Conservation (phyloP, 179 eudicot species). For the Spergularia azorica region DNA sequence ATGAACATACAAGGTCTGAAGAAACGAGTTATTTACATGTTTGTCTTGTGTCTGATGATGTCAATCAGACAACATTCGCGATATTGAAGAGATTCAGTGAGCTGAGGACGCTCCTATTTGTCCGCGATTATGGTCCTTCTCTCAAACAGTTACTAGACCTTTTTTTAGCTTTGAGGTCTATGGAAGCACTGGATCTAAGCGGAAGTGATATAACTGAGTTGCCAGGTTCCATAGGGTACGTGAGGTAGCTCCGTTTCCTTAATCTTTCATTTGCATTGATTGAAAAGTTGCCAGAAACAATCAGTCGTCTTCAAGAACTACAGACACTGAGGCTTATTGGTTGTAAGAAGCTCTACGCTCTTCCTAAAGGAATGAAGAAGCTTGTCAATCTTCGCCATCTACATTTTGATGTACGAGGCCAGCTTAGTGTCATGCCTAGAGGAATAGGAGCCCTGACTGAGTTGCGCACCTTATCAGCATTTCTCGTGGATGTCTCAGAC, state of each 20-base stretch:
- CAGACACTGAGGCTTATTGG: conserved; percentile 18
- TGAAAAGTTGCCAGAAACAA: conserved; percentile 16
- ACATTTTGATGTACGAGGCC: conserved; percentile 10
- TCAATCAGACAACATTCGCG: background rate
- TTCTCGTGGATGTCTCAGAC: conserved; percentile 18
- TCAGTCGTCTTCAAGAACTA: background rate
- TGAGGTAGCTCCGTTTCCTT: background rate
- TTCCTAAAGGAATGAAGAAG: conserved; percentile 17
- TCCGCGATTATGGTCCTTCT: background rate
- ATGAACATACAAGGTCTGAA: background rate
- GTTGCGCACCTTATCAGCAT: conserved; percentile 16
- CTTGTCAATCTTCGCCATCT: conserved; percentile 17
- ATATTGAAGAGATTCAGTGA: background rate
- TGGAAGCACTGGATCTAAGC: conserved; percentile 18
- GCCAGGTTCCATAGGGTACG: conserved; percentile 9
- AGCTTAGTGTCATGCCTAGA: conserved; percentile 12
- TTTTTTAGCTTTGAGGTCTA: background rate
- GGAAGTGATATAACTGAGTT: conserved; percentile 15
- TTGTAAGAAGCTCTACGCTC: conserved; percentile 10
- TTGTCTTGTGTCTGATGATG: background rate
- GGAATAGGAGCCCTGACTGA: conserved; percentile 8
- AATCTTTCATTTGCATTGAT: conserved; percentile 13
- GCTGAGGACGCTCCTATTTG: conserved; percentile 7
- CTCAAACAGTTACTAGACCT: background rate
- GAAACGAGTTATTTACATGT: background rate